Percentiles rank a stretch among this genome's conserved stretches.
Conservation (phyloP, 495 filamentous ascomycete species). For the Penicillium tannophilum region DNA sequence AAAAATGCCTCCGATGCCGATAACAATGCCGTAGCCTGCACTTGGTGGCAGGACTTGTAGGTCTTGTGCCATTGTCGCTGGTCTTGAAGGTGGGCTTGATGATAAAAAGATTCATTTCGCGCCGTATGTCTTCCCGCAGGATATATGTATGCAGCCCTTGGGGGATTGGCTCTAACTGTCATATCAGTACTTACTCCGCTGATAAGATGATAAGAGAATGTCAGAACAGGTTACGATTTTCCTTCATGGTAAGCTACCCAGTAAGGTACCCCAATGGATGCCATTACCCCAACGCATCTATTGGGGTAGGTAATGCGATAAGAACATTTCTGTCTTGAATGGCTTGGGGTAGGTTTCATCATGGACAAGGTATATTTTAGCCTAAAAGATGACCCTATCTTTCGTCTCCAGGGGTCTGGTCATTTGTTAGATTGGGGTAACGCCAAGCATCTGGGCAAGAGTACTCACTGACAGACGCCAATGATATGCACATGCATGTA, state of each 20-base stretch:
- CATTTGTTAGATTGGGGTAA: neutral
- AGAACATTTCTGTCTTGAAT: neutral
- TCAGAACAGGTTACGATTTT: slow-evolving; percentile 9
- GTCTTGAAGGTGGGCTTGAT: neutral
- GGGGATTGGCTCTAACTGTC: neutral
- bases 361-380: neutral
- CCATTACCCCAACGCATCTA: slow-evolving; percentile 4
- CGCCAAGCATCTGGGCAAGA: neutral
- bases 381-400: neutral
- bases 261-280: slow-evolving; percentile 3
- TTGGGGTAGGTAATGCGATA: slow-evolving; percentile 5
- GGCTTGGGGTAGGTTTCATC: neutral
- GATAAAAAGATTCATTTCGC: neutral
- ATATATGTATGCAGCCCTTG: neutral
- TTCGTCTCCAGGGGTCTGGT: neutral
- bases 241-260: neutral
- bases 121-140: neutral
- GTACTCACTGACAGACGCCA: neutral
- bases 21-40: slow-evolving; percentile 51
- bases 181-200: neutral
- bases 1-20: slow-evolving; percentile 51
- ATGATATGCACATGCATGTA: neutral
- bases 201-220: slow-evolving; percentile 7
- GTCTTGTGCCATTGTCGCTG: slow-evolving; percentile 18
- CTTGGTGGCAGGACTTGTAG: slow-evolving; percentile 32